Evolutionary conservation across 768 basidiomycete genomes (phyloP).

Genomic region (Tulasnella sp.): DNA sequence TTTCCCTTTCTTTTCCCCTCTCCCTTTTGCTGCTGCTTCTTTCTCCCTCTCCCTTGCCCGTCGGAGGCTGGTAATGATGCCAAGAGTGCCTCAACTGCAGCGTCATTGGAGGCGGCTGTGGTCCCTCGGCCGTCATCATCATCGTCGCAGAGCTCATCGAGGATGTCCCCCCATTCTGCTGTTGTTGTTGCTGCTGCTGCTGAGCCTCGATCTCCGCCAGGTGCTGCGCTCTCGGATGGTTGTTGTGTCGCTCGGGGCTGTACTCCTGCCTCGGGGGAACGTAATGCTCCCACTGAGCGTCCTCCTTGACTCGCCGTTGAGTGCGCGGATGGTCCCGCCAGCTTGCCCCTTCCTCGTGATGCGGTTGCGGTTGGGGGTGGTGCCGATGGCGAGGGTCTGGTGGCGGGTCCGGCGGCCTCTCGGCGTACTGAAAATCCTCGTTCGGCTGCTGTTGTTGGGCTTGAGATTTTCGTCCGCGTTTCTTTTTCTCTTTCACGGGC

Average conservation of each 20-base stretch:
- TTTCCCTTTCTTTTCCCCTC: too few species aligned
- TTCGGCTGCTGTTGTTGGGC: constrained; percentile 41
- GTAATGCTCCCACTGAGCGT: neutral
- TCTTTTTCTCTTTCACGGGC: neutral
- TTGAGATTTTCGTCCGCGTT: constrained; percentile 31
- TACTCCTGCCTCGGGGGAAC: neutral
- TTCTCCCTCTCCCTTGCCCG: neutral
- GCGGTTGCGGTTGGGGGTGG: neutral
- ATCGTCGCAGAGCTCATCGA: neutral
- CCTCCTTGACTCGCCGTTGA: neutral
- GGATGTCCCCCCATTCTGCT: neutral
- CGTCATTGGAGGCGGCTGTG: neutral
- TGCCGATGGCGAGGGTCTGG: constrained; percentile 2
- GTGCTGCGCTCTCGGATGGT: neutral
- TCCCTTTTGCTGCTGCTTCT: neutral
- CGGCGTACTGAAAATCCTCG: constrained; percentile 18
- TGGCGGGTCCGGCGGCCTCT: constrained; percentile 4
- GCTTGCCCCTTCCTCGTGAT: neutral
- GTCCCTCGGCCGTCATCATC: neutral
- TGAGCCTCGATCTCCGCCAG: neutral
- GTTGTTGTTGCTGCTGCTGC: neutral
- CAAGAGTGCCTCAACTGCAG: neutral
- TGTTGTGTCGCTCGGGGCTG: neutral
- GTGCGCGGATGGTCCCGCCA: neutral
- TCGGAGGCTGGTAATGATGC: neutral